A percentile compares a stretch with the other conserved stretches of the same genome.
phyloP scores from a whole-genome alignment of 306 rosid genomes.

The Arachis stenosperma region DNA sequence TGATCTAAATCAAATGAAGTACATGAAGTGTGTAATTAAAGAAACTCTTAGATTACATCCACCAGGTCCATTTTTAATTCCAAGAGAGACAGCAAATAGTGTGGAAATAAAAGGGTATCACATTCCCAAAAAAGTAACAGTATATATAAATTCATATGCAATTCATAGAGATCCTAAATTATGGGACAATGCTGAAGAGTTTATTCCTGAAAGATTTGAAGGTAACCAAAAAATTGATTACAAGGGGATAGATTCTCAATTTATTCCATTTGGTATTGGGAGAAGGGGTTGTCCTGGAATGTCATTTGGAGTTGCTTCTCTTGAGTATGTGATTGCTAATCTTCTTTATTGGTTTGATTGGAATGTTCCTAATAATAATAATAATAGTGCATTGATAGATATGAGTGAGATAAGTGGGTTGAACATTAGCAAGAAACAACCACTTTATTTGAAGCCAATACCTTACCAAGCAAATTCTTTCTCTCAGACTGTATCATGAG shows the following conservation, averaged over 20 bases:
- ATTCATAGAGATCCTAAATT: constrained; percentile 47
- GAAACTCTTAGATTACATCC: constrained; percentile 59
- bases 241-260: constrained; percentile 29
- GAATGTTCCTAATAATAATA: constrained; percentile 39
- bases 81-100: constrained; percentile 41
- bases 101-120: constrained; percentile 45
- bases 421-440: constrained; percentile 41
- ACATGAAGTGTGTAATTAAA: constrained; percentile 50
- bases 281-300: constrained; percentile 40
- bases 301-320: constrained; percentile 26
- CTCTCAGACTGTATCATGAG: too few species aligned
- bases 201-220: constrained; percentile 41
- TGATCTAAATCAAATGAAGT: constrained; percentile 53
- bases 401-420: constrained; percentile 46
- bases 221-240: constrained; percentile 13
- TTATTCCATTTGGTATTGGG: constrained; percentile 38
- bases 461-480: background rate
- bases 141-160: constrained; percentile 49
- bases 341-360: constrained; percentile 44
- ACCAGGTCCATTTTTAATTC: constrained; percentile 44
- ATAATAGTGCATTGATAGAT: constrained; percentile 28
- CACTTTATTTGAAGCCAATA: constrained; percentile 36
- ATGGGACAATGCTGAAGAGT: constrained; percentile 37
- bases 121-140: constrained; percentile 43
- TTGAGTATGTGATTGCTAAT: constrained; percentile 39